Conservation (phyloP, 805 yeast genomes). For the Ogataea kodamae region DNA sequence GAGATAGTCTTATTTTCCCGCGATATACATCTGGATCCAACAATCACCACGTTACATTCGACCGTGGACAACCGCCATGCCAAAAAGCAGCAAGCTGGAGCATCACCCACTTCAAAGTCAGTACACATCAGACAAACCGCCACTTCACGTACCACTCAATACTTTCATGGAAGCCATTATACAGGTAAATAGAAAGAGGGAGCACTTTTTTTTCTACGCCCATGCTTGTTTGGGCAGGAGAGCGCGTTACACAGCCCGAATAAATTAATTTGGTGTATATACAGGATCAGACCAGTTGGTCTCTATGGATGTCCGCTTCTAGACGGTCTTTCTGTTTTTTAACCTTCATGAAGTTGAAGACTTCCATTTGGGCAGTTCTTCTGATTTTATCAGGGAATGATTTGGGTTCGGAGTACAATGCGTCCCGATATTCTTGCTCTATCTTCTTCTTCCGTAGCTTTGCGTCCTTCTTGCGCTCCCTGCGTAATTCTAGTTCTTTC, state of each 20-base stretch:
- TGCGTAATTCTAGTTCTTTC: constrained; percentile 31
- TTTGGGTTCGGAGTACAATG: constrained; percentile 22
- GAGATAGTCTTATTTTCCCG: constrained; percentile 9
- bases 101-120: constrained; percentile 28
- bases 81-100: constrained; percentile 28
- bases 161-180: constrained; percentile 17
- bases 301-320: constrained; percentile 19
- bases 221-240: constrained; percentile 1
- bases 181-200: constrained; percentile 5
- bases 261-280: constrained; percentile 6
- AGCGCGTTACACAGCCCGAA: constrained; percentile 7
- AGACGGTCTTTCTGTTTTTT: constrained; percentile 28
- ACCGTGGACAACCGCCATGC: constrained; percentile 29
- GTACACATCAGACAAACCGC: constrained; percentile 1
- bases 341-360: constrained; percentile 24
- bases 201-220: constrained; percentile 10
- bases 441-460: constrained; percentile 25
- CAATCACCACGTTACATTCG: constrained; percentile 17
- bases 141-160: constrained; percentile 16
- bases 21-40: constrained; percentile 16
- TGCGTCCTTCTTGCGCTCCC: constrained; percentile 25
- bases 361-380: constrained; percentile 28
- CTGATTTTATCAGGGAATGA: constrained; percentile 22
- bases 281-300: constrained; percentile 5
- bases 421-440: constrained; percentile 23